Evolutionary conservation across 2,329 filamentous ascomycete genomes (phyloP).

Genomic region (Trichoderma hamatum): DNA sequence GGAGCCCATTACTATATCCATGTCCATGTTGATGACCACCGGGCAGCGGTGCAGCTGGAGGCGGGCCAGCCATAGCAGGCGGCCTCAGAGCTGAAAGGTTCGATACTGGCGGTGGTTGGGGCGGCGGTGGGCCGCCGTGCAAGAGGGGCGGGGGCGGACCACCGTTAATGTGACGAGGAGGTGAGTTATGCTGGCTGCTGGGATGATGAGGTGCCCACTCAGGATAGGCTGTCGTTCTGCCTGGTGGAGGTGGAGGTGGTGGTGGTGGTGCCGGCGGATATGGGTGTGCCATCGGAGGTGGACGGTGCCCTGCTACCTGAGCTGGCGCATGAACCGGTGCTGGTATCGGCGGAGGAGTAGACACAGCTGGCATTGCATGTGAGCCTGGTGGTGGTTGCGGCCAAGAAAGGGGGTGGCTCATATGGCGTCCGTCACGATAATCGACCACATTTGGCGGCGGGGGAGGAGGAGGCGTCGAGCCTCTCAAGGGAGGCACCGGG

Average conservation of each 20-base stretch:
- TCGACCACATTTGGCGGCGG: conserved; percentile 34
- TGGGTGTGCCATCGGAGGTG: conserved; percentile 34
- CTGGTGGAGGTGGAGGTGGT: conserved; percentile 27
- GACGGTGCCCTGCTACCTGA: conserved; percentile 36
- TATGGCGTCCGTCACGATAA: conserved; percentile 34
- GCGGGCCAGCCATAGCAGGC: conserved; percentile 49
- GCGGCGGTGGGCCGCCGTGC: conserved; percentile 35
- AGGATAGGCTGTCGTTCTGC: conserved; percentile 36
- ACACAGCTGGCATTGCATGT: conserved; percentile 28
- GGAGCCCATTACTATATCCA: conserved; percentile 49
- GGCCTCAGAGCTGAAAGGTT: conserved; percentile 53
- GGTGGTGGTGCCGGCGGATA: conserved; percentile 34
- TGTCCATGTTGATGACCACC: conserved; percentile 47
- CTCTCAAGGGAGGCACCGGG: conserved; percentile 35
- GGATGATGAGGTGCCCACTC: conserved; percentile 54
- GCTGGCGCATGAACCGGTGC: conserved; percentile 31
- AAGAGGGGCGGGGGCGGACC: conserved; percentile 44
- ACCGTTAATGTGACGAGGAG: conserved; percentile 55
- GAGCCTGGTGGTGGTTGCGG: conserved; percentile 34
- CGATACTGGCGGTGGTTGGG: conserved; percentile 33
- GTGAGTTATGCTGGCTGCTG: conserved; percentile 53
- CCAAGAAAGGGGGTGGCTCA: conserved; percentile 33
- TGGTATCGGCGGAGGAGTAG: conserved; percentile 27
- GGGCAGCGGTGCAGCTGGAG: conserved; percentile 45
- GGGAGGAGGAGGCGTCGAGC: conserved; percentile 38